A percentile compares a stretch with the other conserved stretches of the same genome.
Conservation (phyloP, 306 rosid species). For the Clitoria ternatea region DNA sequence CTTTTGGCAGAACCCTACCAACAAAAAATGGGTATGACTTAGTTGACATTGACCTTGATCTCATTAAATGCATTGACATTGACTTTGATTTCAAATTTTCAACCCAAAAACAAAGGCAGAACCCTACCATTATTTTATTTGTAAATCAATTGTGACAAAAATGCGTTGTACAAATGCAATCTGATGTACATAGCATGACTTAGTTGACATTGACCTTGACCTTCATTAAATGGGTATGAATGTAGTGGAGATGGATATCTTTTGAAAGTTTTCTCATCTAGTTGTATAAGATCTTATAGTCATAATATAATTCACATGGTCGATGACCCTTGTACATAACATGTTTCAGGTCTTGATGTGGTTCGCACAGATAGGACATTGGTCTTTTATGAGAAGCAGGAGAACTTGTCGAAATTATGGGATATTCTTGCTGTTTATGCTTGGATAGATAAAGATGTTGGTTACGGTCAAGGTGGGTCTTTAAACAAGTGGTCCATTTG, state of each 20-base stretch:
- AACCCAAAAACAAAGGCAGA: too few relatives aligned
- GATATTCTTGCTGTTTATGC: constrained; percentile 96
- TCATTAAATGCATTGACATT: too few relatives aligned
- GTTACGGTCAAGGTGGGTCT: constrained; percentile 90
- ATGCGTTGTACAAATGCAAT: constrained; percentile 10
- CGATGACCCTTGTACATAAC: constrained; percentile 12
- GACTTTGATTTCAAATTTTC: too few relatives aligned
- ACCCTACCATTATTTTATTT: background rate
- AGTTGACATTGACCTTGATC: constrained; percentile 9
- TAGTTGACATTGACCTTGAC: constrained; percentile 7
- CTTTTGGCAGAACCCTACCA: background rate
- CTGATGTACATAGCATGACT: constrained; percentile 6
- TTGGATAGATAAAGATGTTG: constrained; percentile 92
- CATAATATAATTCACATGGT: background rate
- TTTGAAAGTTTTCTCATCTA: constrained; percentile 6
- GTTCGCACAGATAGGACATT: constrained; percentile 96
- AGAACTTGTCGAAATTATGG: constrained; percentile 91
- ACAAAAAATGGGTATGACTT: too few relatives aligned
- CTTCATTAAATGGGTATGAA: background rate
- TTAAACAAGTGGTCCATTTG: constrained; percentile 5
- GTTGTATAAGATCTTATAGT: background rate
- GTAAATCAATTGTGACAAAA: constrained; percentile 17
- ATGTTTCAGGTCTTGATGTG: constrained; percentile 89
- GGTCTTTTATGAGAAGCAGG: constrained; percentile 88
- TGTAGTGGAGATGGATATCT: background rate